phyloP scores from a whole-genome alignment of 208 protist species.

The Leishmania arabica region DNA sequence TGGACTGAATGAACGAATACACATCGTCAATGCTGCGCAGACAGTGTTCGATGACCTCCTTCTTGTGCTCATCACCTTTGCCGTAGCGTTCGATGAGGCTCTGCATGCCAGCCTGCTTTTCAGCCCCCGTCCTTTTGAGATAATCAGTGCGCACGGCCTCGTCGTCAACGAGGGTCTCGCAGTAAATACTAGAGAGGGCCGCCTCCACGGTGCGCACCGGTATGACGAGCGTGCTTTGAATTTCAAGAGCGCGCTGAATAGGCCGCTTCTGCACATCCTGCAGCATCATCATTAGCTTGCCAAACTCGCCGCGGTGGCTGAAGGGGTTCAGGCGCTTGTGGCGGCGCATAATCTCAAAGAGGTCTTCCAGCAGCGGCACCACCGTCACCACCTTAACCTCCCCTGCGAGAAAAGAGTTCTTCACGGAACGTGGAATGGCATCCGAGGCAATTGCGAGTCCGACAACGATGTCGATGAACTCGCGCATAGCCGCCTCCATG shows the following conservation, averaged over 20 bases:
- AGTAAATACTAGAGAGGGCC: conserved; percentile 52
- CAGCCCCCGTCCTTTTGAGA: conserved; percentile 34
- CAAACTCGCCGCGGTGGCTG: conserved; percentile 93
- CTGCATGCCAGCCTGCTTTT: conserved; percentile 66
- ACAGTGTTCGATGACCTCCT: conserved; percentile 73
- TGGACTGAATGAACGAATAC: conserved; percentile 83
- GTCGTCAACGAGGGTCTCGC: conserved; percentile 69
- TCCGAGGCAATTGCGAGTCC: conserved; percentile 83
- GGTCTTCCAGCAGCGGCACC: conserved; percentile 75
- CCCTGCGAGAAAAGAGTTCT: conserved; percentile 54
- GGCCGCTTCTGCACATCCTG: conserved; percentile 88
- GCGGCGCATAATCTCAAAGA: conserved; percentile 96
- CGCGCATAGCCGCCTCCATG: conserved; percentile 61
- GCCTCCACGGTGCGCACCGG: conserved; percentile 89
- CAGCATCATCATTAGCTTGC: conserved; percentile 97
- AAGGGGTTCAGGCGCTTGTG: conserved; percentile 98
- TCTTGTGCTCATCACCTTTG: conserved; percentile 28
- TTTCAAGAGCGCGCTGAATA: conserved; percentile 49
- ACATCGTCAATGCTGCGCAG: conserved; percentile 96
- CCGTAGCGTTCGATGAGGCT: conserved; percentile 61
- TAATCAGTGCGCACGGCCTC: conserved; percentile 66
- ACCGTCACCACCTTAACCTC: conserved; percentile 36
- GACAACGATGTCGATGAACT: conserved; percentile 81
- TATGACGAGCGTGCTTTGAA: conserved; percentile 60
- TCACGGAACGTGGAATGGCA: conserved; percentile 56